Evolutionary conservation across 2,329 filamentous ascomycete species (phyloP).

Genomic region (Alternaria viburni): DNA sequence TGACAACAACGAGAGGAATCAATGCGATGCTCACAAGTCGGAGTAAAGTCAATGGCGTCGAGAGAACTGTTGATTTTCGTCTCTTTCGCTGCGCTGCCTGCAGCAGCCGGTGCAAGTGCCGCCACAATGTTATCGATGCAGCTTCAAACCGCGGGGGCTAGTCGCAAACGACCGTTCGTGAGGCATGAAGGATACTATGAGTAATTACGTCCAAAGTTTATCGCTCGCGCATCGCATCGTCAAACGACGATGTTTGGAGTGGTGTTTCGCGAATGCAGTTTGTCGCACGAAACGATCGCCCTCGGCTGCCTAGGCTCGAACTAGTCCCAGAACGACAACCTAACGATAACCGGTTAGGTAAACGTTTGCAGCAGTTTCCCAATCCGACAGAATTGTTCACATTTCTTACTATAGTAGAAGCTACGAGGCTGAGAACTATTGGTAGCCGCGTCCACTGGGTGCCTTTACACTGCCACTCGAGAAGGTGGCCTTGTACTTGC

Average conservation of each 20-base stretch:
- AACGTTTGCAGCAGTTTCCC: background rate
- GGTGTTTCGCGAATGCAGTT: slow-evolving; percentile 27
- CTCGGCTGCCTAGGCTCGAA: slow-evolving; percentile 4
- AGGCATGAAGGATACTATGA: background rate
- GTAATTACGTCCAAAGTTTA: background rate
- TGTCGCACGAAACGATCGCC: slow-evolving; percentile 15
- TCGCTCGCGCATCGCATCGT: slow-evolving; percentile 8
- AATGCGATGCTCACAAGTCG: background rate
- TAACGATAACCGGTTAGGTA: background rate
- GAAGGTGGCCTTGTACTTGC: slow-evolving; percentile 41
- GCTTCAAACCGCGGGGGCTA: background rate
- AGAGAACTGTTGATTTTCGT: background rate
- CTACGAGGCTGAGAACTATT: background rate
- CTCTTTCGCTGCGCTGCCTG: background rate
- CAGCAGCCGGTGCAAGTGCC: background rate
- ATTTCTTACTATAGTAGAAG: background rate
- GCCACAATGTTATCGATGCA: background rate
- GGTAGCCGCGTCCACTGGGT: slow-evolving; percentile 18
- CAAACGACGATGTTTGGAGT: slow-evolving; percentile 39
- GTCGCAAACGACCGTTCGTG: background rate
- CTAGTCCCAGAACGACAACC: slow-evolving; percentile 4
- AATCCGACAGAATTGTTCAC: background rate
- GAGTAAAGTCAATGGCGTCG: background rate
- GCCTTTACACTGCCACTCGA: slow-evolving; percentile 40
- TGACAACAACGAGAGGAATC: background rate